A percentile compares a stretch with the other conserved stretches of the same genome.
phyloP scores from a whole-genome alignment of 441 rosid species.

The Brassica hybrid region DNA sequence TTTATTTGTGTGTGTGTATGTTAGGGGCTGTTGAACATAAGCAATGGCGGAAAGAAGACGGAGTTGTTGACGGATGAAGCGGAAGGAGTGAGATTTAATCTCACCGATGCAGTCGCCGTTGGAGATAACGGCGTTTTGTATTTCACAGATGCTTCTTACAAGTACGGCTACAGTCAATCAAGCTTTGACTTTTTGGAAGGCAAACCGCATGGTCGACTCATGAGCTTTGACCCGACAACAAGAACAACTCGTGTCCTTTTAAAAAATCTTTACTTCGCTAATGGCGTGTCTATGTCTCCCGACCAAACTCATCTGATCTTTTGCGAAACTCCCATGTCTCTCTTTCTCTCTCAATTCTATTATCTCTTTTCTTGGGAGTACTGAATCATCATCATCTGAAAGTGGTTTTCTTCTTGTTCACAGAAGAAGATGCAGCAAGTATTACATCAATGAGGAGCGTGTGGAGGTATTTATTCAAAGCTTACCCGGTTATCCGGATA shows the following conservation, averaged over 20 bases:
- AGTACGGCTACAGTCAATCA: slow-evolving; percentile 42
- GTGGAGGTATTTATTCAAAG: slow-evolving; percentile 53
- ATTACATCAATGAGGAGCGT: slow-evolving; percentile 51
- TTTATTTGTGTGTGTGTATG: not conserved
- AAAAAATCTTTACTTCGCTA: slow-evolving; percentile 62
- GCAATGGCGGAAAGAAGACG: slow-evolving; percentile 44
- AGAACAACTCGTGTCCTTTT: slow-evolving; percentile 53
- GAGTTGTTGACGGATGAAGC: slow-evolving; percentile 65
- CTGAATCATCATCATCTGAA: not conserved
- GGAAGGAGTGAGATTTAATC: slow-evolving; percentile 60
- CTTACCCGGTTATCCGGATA: slow-evolving; percentile 71
- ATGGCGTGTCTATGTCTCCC: slow-evolving; percentile 73
- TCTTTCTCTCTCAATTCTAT: not conserved
- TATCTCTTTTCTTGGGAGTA: not conserved
- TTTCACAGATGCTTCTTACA: slow-evolving; percentile 79
- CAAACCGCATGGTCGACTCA: slow-evolving; percentile 65
- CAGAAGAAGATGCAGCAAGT: slow-evolving; percentile 72
- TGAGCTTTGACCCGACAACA: slow-evolving; percentile 66
- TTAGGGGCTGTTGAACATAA: slow-evolving; percentile 76
- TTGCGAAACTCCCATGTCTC: slow-evolving; percentile 66
- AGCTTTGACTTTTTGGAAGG: slow-evolving; percentile 62
- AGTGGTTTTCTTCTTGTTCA: slow-evolving; percentile 13
- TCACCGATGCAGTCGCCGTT: slow-evolving; percentile 66
- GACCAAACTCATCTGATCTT: slow-evolving; percentile 56
- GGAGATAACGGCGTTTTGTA: slow-evolving; percentile 71